Evolutionary conservation across 1,284 basidiomycete species (phyloP), one percentile per base, ranked within the genome.

Genomic region (Cronartium quercuum): DNA sequence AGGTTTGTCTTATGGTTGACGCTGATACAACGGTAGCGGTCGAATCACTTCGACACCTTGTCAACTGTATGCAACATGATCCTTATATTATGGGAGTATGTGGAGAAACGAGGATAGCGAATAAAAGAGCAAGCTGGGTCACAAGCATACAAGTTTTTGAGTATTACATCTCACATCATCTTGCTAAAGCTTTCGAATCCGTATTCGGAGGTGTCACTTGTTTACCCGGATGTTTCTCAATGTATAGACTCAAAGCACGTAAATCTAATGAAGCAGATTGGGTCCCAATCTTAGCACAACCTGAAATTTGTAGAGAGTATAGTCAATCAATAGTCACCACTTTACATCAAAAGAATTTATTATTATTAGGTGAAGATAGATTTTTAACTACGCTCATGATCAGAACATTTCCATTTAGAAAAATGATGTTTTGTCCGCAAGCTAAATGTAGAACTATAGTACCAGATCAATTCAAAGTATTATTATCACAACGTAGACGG

Each of bases 121-220:
- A 99, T 86, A 99, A 99, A 82, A 88, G 92, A 58, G 88, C 93
- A 78, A 92, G 92, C 18, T 98, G 96, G 96, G 94, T 99, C 38
- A 98, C 96, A 0, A 89, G 90, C 60, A 99, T 99, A 79, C 96
- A 98, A 82, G 94, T 98, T 68, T 81, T 80, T 76, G 80, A 81
- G 81, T 98, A 98, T 84, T 98, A 97, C 83, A 98, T 99, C 81
- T 97, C 94, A 42, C 96, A 98, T 82, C 95, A 98, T 83, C 87
- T 94, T 76, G 91, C 94, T 77, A 98, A 99, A 82, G 94, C 94
- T 1, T 99, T 98, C 83, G 96, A 99, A 82, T 94, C 94, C 34
- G 93, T 98, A 18, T 98, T 98, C 82, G 96, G 96, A 81, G 96
- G 96, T 88, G 96, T 99, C 73, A 94, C 96, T 15, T 99, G 96